These are phyloP conservation scores for Phtheirospermum japonicum DNA, from an alignment of 257 asterid genomes.

Conservation along the genomic window DNA sequence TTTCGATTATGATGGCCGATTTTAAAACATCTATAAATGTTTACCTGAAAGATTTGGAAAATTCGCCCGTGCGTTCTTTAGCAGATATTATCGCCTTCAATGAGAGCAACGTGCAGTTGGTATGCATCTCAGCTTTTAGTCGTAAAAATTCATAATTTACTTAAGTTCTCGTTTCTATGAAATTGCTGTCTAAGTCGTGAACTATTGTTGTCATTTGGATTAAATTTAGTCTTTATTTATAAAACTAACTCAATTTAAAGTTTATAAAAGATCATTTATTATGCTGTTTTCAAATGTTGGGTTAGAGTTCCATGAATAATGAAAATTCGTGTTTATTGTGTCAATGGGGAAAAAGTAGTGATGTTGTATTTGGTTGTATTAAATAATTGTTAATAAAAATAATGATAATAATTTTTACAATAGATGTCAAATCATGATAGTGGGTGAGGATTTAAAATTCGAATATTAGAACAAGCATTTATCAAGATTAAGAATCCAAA, in stretches of 20 bases:
- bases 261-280: no score
- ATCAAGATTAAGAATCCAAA: background rate
- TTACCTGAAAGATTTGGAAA: slow-evolving; percentile 34
- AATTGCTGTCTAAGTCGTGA: background rate
- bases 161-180: background rate
- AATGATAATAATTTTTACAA: no score
- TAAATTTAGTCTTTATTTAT: background rate
- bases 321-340: no score
- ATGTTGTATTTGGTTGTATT: no score
- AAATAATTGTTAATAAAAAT: no score
- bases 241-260: no score
- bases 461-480: no score
- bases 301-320: no score
- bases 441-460: no score
- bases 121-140: slow-evolving; percentile 23
- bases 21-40: slow-evolving; percentile 35
- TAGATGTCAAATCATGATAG: no score
- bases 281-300: no score
- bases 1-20: slow-evolving; percentile 33
- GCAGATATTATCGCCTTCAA: slow-evolving; percentile 44
- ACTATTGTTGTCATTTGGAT: background rate
- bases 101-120: slow-evolving; percentile 35
- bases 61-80: slow-evolving; percentile 36
- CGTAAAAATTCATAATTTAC: background rate
- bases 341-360: no score